These are phyloP conservation scores for Penicillium sp. DNA, from an alignment of 2,329 filamentous ascomycete species.

Conservation along the genomic window DNA sequence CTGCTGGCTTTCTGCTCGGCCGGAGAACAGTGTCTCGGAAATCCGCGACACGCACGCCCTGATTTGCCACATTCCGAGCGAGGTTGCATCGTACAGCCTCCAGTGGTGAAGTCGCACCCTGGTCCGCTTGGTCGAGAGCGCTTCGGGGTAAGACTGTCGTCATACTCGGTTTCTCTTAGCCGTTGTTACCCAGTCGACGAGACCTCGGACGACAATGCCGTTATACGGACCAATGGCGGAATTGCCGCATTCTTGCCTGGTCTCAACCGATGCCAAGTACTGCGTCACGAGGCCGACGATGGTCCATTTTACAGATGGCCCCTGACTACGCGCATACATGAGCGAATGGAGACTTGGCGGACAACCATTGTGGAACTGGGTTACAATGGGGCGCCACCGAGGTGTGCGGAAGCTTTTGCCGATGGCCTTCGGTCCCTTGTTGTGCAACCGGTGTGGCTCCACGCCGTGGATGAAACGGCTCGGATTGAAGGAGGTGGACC, in stretches of 20 bases:
- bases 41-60: neutral
- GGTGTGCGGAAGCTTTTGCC: neutral
- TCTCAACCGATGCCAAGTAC: neutral
- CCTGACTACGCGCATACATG: neutral
- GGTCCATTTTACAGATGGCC: neutral
- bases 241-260: slow-evolving; percentile 1
- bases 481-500: neutral
- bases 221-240: slow-evolving; percentile 7
- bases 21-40: neutral
- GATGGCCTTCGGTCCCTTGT: neutral
- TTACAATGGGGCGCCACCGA: neutral
- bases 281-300: neutral
- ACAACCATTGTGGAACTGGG: neutral
- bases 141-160: slow-evolving; percentile 1
- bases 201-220: neutral
- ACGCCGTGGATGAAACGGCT: neutral
- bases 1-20: neutral
- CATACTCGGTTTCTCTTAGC: slow-evolving; percentile 8
- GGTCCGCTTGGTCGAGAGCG: neutral
- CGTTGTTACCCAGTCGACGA: neutral
- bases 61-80: neutral
- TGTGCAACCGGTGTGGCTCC: neutral
- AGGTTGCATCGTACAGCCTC: neutral
- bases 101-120: neutral
- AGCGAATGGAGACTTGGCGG: neutral